These are phyloP conservation scores for Jasminum sambac DNA, from an alignment of 257 asterid genomes.

Conservation along the genomic window DNA sequence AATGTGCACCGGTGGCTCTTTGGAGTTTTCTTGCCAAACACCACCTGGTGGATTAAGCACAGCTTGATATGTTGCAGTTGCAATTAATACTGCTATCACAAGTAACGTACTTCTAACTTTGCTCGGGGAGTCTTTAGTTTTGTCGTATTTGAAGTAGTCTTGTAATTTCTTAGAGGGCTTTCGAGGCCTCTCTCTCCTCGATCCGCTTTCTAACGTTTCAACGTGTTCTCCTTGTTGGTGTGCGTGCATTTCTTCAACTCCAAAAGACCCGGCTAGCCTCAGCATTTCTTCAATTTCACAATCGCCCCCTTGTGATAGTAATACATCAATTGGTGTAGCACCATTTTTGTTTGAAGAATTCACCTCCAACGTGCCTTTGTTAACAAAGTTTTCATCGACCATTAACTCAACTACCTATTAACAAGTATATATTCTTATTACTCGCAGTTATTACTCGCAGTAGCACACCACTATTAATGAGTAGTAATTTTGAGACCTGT, in stretches of 20 bases:
- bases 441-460: too few relatives aligned
- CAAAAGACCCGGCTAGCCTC: constrained; percentile 28
- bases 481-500: too few relatives aligned
- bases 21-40: constrained; percentile 51
- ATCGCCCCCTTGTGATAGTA: constrained; percentile 39
- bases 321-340: constrained; percentile 35
- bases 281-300: constrained; percentile 46
- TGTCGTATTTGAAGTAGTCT: too few relatives aligned
- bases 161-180: constrained; percentile 25
- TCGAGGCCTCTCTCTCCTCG: too few relatives aligned
- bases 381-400: constrained; percentile 4
- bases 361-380: constrained; percentile 16
- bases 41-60: constrained; percentile 66
- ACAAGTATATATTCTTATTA: neutral
- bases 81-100: constrained; percentile 50
- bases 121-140: too few relatives aligned
- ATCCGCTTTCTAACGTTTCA: too few relatives aligned
- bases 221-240: too few relatives aligned
- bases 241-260: constrained; percentile 6
- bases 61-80: constrained; percentile 51
- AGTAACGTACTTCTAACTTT: too few relatives aligned
- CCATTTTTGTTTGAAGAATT: constrained; percentile 31
- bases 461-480: too few relatives aligned
- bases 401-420: constrained; percentile 23
- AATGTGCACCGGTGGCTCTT: constrained; percentile 12